Evolutionary conservation across 2,329 filamentous ascomycete genomes (phyloP).

Genomic region (Corinectria fuckeliana): DNA sequence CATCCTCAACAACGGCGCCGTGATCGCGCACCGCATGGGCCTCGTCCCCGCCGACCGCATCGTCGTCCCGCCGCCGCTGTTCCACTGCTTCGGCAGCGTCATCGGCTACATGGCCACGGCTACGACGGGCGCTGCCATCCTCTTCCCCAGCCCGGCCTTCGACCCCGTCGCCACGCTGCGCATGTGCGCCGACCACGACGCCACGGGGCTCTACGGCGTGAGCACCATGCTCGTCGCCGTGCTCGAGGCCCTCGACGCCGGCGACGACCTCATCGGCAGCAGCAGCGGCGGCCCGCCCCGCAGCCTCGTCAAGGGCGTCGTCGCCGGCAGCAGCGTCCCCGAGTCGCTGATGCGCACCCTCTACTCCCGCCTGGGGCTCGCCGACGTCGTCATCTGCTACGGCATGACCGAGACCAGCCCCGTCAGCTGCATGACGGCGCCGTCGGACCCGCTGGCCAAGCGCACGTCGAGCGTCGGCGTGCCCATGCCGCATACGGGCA

Average conservation of each 20-base stretch:
- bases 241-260: constrained; percentile 72
- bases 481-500: constrained; percentile 80
- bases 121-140: constrained; percentile 77
- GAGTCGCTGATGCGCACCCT: constrained; percentile 80
- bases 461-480: constrained; percentile 78
- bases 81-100: constrained; percentile 89
- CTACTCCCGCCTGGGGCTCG: constrained; percentile 75
- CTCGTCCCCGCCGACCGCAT: constrained; percentile 76
- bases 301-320: constrained; percentile 84
- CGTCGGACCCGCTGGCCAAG: constrained; percentile 74
- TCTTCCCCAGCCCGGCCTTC: constrained; percentile 89
- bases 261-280: constrained; percentile 39
- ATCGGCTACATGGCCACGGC: constrained; percentile 96
- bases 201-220: constrained; percentile 81
- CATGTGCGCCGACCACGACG: constrained; percentile 59
- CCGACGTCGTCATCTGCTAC: constrained; percentile 90
- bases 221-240: constrained; percentile 94
- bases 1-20: constrained; percentile 91
- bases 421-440: constrained; percentile 82
- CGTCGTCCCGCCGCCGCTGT: constrained; percentile 85
- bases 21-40: constrained; percentile 86
- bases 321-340: constrained; percentile 85
- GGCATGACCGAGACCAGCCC: constrained; percentile 93
- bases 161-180: constrained; percentile 75
- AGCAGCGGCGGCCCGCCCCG: constrained; percentile 28